phyloP scores from a whole-genome alignment of 768 basidiomycete genomes.

The Boletellus sp. region DNA sequence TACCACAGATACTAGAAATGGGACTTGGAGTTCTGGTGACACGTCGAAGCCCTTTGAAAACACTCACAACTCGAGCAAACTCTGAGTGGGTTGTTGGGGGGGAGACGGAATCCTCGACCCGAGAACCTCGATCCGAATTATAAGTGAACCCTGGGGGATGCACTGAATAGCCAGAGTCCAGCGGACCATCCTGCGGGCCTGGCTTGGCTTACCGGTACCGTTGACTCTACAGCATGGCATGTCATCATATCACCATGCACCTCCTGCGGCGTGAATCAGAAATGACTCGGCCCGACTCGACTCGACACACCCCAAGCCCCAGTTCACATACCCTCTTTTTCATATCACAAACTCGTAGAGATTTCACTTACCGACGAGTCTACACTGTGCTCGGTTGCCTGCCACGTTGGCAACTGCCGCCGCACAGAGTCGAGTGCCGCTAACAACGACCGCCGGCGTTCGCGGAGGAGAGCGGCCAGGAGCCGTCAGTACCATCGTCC shows the following conservation, averaged over 20 bases:
- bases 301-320: not conserved
- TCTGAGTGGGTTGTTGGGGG: not conserved
- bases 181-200: not conserved
- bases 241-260: slow-evolving; percentile 1
- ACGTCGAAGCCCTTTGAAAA: not conserved
- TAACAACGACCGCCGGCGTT: too few species aligned
- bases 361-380: not conserved
- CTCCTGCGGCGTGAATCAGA: not conserved
- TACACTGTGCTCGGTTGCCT: not conserved
- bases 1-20: slow-evolving; percentile 2
- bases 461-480: not conserved
- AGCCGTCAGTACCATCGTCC: not conserved
- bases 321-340: not conserved
- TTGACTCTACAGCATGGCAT: not conserved
- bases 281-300: slow-evolving; percentile 5
- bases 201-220: slow-evolving; percentile 13
- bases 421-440: too few species aligned
- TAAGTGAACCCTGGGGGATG: not conserved
- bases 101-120: not conserved
- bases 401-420: not conserved
- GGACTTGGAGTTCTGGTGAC: not conserved
- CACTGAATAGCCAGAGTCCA: not conserved
- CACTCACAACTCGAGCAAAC: slow-evolving; percentile 9
- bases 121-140: slow-evolving; percentile 2
- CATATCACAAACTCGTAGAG: not conserved